Conservation (phyloP, 1,284 basidiomycete species). For the Gomphus sp. region DNA sequence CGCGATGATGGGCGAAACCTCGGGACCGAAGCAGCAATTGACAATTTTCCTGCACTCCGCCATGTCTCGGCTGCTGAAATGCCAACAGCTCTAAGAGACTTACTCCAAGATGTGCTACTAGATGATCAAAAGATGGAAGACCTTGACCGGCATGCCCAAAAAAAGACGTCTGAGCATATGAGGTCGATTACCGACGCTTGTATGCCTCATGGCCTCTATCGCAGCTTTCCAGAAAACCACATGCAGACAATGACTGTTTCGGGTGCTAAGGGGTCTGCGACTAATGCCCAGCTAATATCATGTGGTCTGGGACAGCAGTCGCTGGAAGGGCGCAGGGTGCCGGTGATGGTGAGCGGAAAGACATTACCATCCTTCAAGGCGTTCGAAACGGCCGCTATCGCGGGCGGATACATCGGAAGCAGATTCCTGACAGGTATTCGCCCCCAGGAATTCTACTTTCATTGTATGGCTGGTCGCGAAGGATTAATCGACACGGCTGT, state of each 20-base stretch:
- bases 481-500: constrained; percentile 99
- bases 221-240: constrained; percentile 96
- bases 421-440: constrained; percentile 98
- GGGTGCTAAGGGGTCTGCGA: constrained; percentile 95
- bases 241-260: constrained; percentile 99
- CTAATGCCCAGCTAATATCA: constrained; percentile 97
- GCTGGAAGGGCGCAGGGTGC: constrained; percentile 95
- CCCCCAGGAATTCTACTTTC: constrained; percentile 99
- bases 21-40: constrained; percentile 84
- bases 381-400: constrained; percentile 95
- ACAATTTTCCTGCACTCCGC: constrained; percentile 73
- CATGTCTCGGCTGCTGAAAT: constrained; percentile 41
- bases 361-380: constrained; percentile 95
- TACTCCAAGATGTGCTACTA: constrained; percentile 93
- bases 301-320: constrained; percentile 97
- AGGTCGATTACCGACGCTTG: constrained; percentile 86
- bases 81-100: constrained; percentile 38
- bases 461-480: constrained; percentile 99
- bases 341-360: constrained; percentile 98
- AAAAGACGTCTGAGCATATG: constrained; percentile 75
- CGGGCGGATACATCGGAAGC: constrained; percentile 99
- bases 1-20: constrained; percentile 62
- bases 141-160: constrained; percentile 88
- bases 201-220: constrained; percentile 82
- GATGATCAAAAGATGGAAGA: constrained; percentile 98